Base-by-base conservation (phyloP, 1,284 basidiomycete genomes). In the Moesziomyces parantarcticus region DNA sequence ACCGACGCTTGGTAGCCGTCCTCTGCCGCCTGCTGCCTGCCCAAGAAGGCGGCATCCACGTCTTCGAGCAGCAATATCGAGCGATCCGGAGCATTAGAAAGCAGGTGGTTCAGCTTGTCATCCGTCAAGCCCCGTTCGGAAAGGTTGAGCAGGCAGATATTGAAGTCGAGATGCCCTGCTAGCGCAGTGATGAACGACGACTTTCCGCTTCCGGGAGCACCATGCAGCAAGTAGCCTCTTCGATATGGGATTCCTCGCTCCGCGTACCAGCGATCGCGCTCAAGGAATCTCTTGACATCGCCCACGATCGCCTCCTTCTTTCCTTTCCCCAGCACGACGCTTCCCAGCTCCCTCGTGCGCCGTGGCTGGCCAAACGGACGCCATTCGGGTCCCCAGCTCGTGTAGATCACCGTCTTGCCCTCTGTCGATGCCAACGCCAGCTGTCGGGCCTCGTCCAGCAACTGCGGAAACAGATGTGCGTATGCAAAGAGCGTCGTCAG, bases 131-230 rank as follows among this genome's bases (percentile, higher is more conserved):
- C 97, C 56, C 97, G 89, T 85, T 99, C 96, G 29, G 96, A 96
- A 41, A 99, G 88, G 84, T 99, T 99, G 49, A 99, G 87, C 25
- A 99, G 85, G 83, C 95, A 98, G 61, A 99, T 97, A 84, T 99
- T 95, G 86, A 98, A 58, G 89, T 79, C 90, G 26, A 99, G 86
- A 18, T 90, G 89, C 13, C 96, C 97, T 10, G 97, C 97, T 9
- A 99, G 88, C 4, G 97, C 95, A 84, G 97, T 95, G 75, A 99
- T 99, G 86, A 95, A 99, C 0, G 94, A 98, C 1, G 95, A 96
- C 85, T 99, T 99, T 57, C 97, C 97, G 0, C 94, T 97, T 21
- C 97, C 97, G 1, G 97, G 97, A 20, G 97, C 95, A 8, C 97
- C 97, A 81, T 99, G 90, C 13, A 99, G 86, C 18, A 99, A 88